Conservation (phyloP, 2,329 filamentous ascomycete genomes). For the Claviceps maximensis region DNA sequence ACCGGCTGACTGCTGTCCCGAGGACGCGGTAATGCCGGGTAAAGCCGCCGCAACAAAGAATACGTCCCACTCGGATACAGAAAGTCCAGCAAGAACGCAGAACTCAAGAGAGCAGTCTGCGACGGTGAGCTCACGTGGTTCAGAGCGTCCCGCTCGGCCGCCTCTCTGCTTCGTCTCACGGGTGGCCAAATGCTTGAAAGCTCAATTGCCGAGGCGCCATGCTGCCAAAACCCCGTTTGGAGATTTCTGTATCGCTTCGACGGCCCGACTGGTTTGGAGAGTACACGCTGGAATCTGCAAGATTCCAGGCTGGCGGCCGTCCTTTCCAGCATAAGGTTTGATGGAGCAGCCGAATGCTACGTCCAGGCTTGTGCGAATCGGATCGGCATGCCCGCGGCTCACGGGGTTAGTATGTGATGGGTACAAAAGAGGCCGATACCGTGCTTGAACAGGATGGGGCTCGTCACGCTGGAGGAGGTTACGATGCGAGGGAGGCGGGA, state of each 20-base stretch:
- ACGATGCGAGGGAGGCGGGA: too few relatives aligned
- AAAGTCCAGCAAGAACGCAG: constrained; percentile 41
- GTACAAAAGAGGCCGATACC: not conserved
- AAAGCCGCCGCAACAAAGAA: constrained; percentile 27
- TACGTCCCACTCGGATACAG: constrained; percentile 36
- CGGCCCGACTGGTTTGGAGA: constrained; percentile 24
- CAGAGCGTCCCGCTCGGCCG: constrained; percentile 3
- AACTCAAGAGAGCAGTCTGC: constrained; percentile 26
- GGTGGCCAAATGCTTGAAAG: constrained; percentile 29
- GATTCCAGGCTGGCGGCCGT: constrained; percentile 43
- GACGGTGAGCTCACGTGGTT: constrained; percentile 13
- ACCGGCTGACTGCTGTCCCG: constrained; percentile 9
- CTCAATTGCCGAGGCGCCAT: constrained; percentile 38
- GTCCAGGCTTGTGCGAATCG: constrained; percentile 5
- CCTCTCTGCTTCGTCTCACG: constrained; percentile 15
- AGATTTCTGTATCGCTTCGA: constrained; percentile 30
- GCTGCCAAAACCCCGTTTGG: constrained; percentile 39
- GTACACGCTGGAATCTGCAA: constrained; percentile 39
- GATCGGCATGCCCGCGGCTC: constrained; percentile 14
- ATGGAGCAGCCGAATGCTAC: constrained; percentile 8
- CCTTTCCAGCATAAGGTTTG: constrained; percentile 41
- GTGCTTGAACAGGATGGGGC: not conserved
- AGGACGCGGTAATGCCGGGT: constrained; percentile 15
- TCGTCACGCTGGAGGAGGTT: not conserved
- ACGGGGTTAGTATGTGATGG: not conserved